A percentile compares a stretch with the other conserved stretches of the same genome.
Conservation (phyloP, 164 flowering plant genomes). For the Akebia trifoliata region DNA sequence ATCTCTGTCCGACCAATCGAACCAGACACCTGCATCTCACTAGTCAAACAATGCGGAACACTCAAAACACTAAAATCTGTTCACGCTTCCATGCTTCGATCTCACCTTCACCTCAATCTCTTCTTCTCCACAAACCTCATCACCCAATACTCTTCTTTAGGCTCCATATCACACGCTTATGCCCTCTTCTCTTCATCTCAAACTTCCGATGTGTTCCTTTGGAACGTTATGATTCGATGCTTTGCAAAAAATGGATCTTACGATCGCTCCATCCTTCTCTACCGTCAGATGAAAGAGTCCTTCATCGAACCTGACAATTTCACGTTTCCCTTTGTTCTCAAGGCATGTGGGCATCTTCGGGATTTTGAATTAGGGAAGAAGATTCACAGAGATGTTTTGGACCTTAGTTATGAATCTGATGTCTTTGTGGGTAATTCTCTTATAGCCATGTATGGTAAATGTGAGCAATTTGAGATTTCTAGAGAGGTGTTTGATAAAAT, state of each 20-base stretch:
- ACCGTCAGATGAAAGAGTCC: background rate
- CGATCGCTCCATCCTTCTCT: background rate
- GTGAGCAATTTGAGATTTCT: constrained; percentile 6
- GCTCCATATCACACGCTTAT: constrained; percentile 10
- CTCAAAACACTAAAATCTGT: constrained; percentile 7
- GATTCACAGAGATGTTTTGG: constrained; percentile 4
- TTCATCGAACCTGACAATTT: constrained; percentile 6
- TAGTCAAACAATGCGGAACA: constrained; percentile 9
- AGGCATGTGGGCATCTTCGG: constrained; percentile 10
- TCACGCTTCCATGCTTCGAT: constrained; percentile 14
- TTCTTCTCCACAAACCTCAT: constrained; percentile 17
- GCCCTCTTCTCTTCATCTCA: constrained; percentile 11
- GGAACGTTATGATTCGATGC: constrained; percentile 13
- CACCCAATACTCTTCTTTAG: constrained; percentile 10
- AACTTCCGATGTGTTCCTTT: constrained; percentile 10
- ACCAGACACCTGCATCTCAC: constrained; percentile 5
- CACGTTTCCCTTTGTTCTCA: constrained; percentile 12
- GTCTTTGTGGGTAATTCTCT: constrained; percentile 16
- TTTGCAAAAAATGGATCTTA: constrained; percentile 1
- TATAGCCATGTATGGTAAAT: constrained; percentile 17
- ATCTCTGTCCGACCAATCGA: background rate
- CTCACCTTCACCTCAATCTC: constrained; percentile 12
- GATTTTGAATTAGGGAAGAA: constrained; percentile 1
- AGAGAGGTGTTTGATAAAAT: constrained; percentile 17
- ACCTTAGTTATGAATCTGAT: constrained; percentile 7